Evolutionary conservation across 2,329 filamentous ascomycete species (phyloP).

Genomic region (Talaromyces atroroseus): DNA sequence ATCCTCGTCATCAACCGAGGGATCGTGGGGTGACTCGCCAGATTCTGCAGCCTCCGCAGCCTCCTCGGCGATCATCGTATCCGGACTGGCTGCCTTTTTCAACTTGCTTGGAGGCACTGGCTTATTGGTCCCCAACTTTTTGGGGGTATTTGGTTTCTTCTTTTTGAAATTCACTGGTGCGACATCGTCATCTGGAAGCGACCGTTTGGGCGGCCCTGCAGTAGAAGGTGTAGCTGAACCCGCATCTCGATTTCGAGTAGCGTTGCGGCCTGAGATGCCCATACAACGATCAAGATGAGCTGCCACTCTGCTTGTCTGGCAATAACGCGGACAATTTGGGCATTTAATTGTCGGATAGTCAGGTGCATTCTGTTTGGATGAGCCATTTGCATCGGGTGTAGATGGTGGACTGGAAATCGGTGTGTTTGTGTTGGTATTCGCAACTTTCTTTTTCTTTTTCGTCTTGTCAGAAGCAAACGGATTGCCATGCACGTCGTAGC

Average conservation of each 20-base stretch:
- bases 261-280: slow-evolving; percentile 51
- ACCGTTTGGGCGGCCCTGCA: slow-evolving; percentile 28
- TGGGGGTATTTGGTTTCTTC: slow-evolving; percentile 41
- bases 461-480: slow-evolving; percentile 39
- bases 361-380: slow-evolving; percentile 26
- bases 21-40: slow-evolving; percentile 8
- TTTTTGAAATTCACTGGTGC: slow-evolving; percentile 43
- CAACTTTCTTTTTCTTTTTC: slow-evolving; percentile 32
- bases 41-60: slow-evolving; percentile 19
- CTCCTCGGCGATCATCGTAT: slow-evolving; percentile 26
- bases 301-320: slow-evolving; percentile 56
- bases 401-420: slow-evolving; percentile 32
- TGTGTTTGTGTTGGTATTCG: slow-evolving; percentile 25
- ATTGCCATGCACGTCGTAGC: slow-evolving; percentile 59
- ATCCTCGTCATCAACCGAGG: slow-evolving; percentile 20
- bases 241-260: slow-evolving; percentile 37
- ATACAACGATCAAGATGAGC: slow-evolving; percentile 59
- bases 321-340: slow-evolving; percentile 56
- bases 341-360: slow-evolving; percentile 46
- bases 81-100: slow-evolving; percentile 37
- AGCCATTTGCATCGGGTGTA: slow-evolving; percentile 24
- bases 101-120: slow-evolving; percentile 35
- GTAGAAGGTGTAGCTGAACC: slow-evolving; percentile 21
- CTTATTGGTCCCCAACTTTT: slow-evolving; percentile 33
- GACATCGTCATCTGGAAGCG: slow-evolving; percentile 38